Evolutionary conservation across 2,329 filamentous ascomycete species (phyloP).

Genomic region (Laburnicola sp.): DNA sequence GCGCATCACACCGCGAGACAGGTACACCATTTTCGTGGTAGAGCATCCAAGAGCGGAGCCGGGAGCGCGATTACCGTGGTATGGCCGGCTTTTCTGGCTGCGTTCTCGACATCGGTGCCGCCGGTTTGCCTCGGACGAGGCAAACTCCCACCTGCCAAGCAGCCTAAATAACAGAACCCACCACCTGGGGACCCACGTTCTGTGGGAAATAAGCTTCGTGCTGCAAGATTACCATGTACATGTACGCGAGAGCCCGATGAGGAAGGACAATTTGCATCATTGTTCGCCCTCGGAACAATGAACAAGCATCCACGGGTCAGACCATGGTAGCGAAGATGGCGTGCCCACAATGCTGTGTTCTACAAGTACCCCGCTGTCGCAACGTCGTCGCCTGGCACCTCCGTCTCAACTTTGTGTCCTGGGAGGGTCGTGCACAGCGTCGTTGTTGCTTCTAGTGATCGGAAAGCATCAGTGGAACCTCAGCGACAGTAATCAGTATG

Average conservation of each 20-base stretch:
- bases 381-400: not conserved
- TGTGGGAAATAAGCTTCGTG: conserved; percentile 1
- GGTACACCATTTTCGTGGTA: too few relatives aligned
- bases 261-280: conserved; percentile 3
- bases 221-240: not conserved
- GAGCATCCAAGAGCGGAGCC: too few relatives aligned
- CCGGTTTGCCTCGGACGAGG: conserved; percentile 7
- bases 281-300: not conserved
- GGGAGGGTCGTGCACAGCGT: not conserved
- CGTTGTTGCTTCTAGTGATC: conserved; percentile 18
- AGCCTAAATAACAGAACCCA: conserved; percentile 9
- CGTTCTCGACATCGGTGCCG: conserved; percentile 2
- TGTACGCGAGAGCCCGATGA: conserved; percentile 1
- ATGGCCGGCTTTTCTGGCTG: not conserved
- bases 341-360: not conserved
- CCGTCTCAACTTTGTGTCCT: not conserved
- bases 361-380: conserved; percentile 10
- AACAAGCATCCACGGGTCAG: not conserved
- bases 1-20: too few relatives aligned
- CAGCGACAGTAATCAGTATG: conserved; percentile 35
- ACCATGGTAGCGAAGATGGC: conserved; percentile 6
- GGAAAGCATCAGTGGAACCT: conserved; percentile 33
- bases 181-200: conserved; percentile 3
- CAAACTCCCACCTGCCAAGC: conserved; percentile 8
- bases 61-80: too few relatives aligned